Evolutionary conservation across 179 eudicot genomes (phyloP).

Genomic region (Silene vulgaris): DNA sequence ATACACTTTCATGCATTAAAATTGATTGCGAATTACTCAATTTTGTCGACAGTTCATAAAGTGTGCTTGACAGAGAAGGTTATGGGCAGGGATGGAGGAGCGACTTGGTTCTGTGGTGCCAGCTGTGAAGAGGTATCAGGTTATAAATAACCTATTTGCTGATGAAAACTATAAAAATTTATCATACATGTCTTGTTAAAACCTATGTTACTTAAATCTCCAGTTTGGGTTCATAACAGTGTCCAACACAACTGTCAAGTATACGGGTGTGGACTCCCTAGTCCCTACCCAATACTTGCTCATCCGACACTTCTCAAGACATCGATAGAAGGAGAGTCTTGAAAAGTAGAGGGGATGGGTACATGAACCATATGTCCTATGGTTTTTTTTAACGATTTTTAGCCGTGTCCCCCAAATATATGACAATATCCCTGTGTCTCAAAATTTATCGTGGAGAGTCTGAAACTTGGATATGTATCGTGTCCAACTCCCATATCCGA

Average conservation of each 20-base stretch:
- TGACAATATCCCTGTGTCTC: too few species aligned
- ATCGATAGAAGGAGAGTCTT: too few species aligned
- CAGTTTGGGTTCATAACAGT: neutral
- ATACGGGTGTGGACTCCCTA: too few species aligned
- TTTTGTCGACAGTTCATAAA: conserved; percentile 61
- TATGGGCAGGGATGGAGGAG: conserved; percentile 31
- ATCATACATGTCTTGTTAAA: neutral
- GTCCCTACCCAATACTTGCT: too few species aligned
- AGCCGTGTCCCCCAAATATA: too few species aligned
- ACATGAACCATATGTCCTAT: neutral
- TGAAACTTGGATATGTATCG: too few species aligned
- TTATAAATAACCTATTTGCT: conserved; percentile 10
- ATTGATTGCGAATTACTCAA: conserved; percentile 6
- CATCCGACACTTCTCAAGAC: too few species aligned
- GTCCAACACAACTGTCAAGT: too few species aligned
- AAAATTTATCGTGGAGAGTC: too few species aligned
- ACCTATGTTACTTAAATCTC: neutral
- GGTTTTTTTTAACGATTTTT: neutral
- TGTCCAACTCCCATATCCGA: neutral
- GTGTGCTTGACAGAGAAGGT: conserved; percentile 48
- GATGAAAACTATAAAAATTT: neutral
- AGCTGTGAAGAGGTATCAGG: conserved; percentile 68
- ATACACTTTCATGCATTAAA: conserved; percentile 1
- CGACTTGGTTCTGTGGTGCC: conserved; percentile 69
- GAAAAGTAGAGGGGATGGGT: neutral